These are phyloP conservation scores for Brassica incana DNA, from an alignment of 345 rosid species.

Conservation along the genomic window DNA sequence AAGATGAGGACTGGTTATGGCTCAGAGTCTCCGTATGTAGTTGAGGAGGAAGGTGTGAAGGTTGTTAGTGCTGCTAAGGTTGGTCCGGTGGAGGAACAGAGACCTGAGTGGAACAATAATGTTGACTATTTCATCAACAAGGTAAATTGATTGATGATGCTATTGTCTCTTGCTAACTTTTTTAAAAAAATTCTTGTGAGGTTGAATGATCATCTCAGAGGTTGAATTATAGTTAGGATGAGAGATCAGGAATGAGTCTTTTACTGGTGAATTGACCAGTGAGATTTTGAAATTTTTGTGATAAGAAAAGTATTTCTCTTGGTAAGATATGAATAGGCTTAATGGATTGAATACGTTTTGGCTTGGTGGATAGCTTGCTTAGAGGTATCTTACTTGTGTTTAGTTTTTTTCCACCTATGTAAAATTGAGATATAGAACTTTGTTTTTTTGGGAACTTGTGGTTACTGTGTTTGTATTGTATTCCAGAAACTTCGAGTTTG, in stretches of 20 bases:
- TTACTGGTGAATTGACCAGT: neutral
- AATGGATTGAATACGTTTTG: neutral
- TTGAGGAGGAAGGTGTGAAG: slow-evolving; percentile 41
- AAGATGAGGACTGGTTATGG: slow-evolving; percentile 55
- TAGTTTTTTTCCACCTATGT: neutral
- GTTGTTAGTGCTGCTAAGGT: slow-evolving; percentile 13
- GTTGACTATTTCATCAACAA: slow-evolving; percentile 80
- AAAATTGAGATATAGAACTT: neutral
- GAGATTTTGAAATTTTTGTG: slow-evolving; percentile 13
- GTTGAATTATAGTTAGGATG: neutral
- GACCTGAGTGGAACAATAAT: slow-evolving; percentile 63
- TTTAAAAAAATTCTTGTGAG: neutral
- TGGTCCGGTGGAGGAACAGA: slow-evolving; percentile 22
- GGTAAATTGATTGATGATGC: slow-evolving; percentile 44
- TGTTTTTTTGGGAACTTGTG: neutral
- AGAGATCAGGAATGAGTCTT: neutral
- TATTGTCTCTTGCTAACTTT: neutral
- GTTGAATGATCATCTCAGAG: slow-evolving; percentile 1
- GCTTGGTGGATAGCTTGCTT: neutral
- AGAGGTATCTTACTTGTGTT: slow-evolving; percentile 6
- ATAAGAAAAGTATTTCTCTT: neutral
- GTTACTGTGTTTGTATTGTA: slow-evolving; percentile 22
- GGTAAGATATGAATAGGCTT: neutral
- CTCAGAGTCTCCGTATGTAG: slow-evolving; percentile 64
- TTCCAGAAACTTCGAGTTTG: slow-evolving; percentile 81